Percentiles rank a stretch among this genome's conserved stretches.
Evolutionary conservation across 306 rosid species (phyloP).

Genomic region (Citrullus colocynthis): DNA sequence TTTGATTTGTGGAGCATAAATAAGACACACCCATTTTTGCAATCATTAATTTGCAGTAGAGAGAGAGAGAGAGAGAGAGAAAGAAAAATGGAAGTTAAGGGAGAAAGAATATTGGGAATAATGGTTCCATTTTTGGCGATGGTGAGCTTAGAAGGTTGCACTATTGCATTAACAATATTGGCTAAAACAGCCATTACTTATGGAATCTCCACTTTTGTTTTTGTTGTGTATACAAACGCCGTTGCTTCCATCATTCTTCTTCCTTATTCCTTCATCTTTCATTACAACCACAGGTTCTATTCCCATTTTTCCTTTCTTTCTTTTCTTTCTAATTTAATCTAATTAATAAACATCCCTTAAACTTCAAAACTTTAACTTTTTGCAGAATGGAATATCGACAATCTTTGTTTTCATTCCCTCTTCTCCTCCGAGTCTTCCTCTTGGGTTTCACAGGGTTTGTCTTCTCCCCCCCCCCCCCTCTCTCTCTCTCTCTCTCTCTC

Average conservation of each 20-base stretch:
- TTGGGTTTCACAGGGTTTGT: conserved; percentile 66
- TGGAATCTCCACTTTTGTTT: conserved; percentile 60
- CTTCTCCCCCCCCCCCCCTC: background rate
- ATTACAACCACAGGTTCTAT: conserved; percentile 23
- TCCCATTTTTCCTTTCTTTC: background rate
- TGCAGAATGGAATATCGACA: conserved; percentile 28
- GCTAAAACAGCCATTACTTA: conserved; percentile 50
- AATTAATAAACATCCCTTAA: background rate
- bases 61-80: background rate
- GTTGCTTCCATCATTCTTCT: conserved; percentile 41
- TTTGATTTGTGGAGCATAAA: background rate
- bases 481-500: background rate
- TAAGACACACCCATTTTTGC: background rate
- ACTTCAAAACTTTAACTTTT: background rate
- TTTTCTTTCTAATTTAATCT: background rate
- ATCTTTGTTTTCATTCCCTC: conserved; percentile 35
- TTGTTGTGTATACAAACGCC: conserved; percentile 49
- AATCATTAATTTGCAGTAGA: background rate
- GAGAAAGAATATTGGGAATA: conserved; percentile 12
- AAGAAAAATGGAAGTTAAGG: conserved; percentile 13
- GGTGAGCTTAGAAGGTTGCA: conserved; percentile 65
- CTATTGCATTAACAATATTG: conserved; percentile 46
- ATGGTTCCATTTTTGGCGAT: conserved; percentile 34
- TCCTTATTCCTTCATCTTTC: conserved; percentile 39
- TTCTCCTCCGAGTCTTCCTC: conserved; percentile 45